Evolutionary conservation across 768 basidiomycete genomes (phyloP).

Genomic region (Mycena metata): DNA sequence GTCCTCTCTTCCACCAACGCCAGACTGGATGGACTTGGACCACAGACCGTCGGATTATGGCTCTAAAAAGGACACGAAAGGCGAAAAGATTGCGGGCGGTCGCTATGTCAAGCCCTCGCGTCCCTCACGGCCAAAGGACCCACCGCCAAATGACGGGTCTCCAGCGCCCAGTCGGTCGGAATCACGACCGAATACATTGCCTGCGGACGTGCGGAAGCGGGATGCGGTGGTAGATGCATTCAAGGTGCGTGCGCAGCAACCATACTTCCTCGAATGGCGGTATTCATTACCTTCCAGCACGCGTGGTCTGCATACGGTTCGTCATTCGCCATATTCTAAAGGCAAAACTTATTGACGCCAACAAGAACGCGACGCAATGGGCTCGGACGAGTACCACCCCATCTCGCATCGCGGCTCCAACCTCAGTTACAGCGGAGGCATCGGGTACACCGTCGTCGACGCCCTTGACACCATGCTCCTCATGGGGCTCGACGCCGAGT

Average conservation of each 20-base stretch:
- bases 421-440: constrained; percentile 80
- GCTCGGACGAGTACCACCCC: constrained; percentile 93
- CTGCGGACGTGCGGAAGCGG: constrained; percentile 71
- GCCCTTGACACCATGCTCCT: constrained; percentile 89
- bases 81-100: not conserved
- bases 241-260: constrained; percentile 70
- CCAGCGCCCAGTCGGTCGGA: not conserved
- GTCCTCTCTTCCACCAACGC: not conserved
- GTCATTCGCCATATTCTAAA: constrained; percentile 22
- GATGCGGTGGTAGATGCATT: constrained; percentile 84
- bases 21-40: constrained; percentile 10
- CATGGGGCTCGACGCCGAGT: constrained; percentile 87
- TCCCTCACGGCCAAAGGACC: not conserved
- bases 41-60: not conserved
- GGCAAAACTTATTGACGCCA: not conserved
- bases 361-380: constrained; percentile 91
- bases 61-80: not conserved
- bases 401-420: constrained; percentile 81
- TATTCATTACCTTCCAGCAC: constrained; percentile 59
- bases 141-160: not conserved
- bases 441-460: constrained; percentile 92
- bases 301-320: constrained; percentile 89
- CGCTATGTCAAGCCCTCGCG: not conserved
- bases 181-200: not conserved
- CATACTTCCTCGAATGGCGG: not conserved